Conservation (phyloP, 2,329 filamentous ascomycete genomes). For the Paramyrothecium sp. region DNA sequence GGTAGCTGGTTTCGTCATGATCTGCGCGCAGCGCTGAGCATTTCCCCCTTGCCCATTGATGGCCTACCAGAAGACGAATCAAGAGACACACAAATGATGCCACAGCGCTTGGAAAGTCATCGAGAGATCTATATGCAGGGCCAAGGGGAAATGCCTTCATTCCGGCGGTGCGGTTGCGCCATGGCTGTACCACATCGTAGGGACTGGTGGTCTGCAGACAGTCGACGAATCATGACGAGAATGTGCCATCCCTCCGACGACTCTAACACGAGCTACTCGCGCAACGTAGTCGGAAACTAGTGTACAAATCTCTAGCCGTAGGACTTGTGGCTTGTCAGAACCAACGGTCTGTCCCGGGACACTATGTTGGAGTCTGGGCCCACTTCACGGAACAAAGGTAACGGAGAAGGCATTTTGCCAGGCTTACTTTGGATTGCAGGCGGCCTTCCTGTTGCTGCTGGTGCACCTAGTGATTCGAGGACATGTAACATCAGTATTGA, state of each 20-base stretch:
- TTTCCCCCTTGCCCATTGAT: background rate
- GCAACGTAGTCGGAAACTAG: too few relatives aligned
- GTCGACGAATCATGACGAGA: background rate
- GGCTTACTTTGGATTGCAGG: too few relatives aligned
- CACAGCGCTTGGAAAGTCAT: background rate
- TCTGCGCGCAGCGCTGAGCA: background rate
- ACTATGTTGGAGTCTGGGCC: too few relatives aligned
- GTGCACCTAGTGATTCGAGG: too few relatives aligned
- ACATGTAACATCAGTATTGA: too few relatives aligned
- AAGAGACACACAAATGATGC: background rate
- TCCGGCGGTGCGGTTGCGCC: background rate
- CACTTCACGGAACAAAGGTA: too few relatives aligned
- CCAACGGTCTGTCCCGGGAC: background rate
- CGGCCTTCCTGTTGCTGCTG: too few relatives aligned
- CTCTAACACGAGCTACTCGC: background rate
- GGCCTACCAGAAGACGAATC: background rate
- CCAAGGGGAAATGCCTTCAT: background rate
- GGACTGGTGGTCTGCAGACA: background rate
- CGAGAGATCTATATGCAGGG: background rate
- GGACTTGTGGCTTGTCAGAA: background rate
- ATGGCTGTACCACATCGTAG: background rate
- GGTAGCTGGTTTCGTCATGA: background rate
- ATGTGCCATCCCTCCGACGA: background rate
- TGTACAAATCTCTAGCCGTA: background rate
- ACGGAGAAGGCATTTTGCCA: too few relatives aligned